Base-by-base conservation (phyloP, 257 asterid genomes). In the Solanum sitiens region DNA sequence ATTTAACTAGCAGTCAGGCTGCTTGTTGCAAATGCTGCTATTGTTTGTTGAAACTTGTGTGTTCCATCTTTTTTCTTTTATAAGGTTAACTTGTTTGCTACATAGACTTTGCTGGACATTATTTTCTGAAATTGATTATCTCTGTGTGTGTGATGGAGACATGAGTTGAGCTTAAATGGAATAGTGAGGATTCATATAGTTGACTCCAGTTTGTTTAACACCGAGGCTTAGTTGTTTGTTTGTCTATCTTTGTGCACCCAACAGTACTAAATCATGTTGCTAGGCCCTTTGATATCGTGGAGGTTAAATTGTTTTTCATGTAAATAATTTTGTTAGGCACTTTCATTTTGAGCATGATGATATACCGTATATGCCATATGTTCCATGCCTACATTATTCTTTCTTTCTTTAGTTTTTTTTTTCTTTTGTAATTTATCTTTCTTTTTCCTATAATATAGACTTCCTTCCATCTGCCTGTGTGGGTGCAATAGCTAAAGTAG, bases 401-500 rank as follows among this genome's bases (percentile, higher is more conserved):
- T 39, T 47, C 42, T 80, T 47, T 45, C 21, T 37, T 80, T 80
- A 2, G 61, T 32, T 73, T 23, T 59, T 88, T 79, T 59, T 45
- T 79, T 11, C 68, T 32, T 73, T 59, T 79, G 70, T 87, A 59
- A 76, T 42, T 40, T 67, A 53, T 44, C 65, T 27, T 50, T 63
- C 75, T 85, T 84, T 16, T 32, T 30, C 86, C 71, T 89, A 86
- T 91, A 83, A 83, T 56, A 80, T 89, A 97, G 99, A 94, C 86
- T 91, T 94, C 87, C 96, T 94, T 72, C 99, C 99, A 80, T 96
- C 99, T 86, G 95, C 93, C 79, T 95, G 95, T 91, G 91, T 88
- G 40, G 99, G 99, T 67, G 98, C 96, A 71, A 91, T 97, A 91
- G 93, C 99, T 39, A 97, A 95, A 91, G 98, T 97, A 89, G 95